Conservation (phyloP, 208 protist species). For the Crithidia bombi region DNA sequence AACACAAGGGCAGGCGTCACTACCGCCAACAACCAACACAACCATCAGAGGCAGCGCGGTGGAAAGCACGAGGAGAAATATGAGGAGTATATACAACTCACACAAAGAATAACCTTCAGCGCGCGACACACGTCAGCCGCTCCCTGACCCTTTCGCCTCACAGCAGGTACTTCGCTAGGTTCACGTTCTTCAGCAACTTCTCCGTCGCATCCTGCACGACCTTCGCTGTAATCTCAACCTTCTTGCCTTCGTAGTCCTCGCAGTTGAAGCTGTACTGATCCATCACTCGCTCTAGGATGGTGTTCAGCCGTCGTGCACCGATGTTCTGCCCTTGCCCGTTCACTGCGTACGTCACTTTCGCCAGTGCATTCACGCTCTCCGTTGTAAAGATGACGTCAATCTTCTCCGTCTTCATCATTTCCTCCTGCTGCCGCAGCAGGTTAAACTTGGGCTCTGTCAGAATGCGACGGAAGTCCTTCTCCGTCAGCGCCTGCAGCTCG, state of each 20-base stretch:
- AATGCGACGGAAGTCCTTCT: slow-evolving; percentile 96
- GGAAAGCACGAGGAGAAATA: too few relatives aligned
- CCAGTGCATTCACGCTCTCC: slow-evolving; percentile 91
- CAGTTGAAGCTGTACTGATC: slow-evolving; percentile 95
- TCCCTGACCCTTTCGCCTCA: too few relatives aligned
- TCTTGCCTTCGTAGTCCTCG: slow-evolving; percentile 83
- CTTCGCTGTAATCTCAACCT: slow-evolving; percentile 67
- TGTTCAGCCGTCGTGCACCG: slow-evolving; percentile 96
- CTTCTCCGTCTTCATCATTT: slow-evolving; percentile 94
- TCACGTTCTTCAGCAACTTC: slow-evolving; percentile 87
- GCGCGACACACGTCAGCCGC: too few relatives aligned
- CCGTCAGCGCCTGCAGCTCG: slow-evolving; percentile 95
- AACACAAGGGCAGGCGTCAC: too few relatives aligned
- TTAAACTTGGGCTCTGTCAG: slow-evolving; percentile 97
- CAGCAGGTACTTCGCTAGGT: slow-evolving; percentile 91
- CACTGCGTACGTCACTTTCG: slow-evolving; percentile 88
- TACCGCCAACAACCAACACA: too few relatives aligned
- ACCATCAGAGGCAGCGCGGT: too few relatives aligned
- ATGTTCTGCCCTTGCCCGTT: slow-evolving; percentile 97
- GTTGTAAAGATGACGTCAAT: slow-evolving; percentile 95
- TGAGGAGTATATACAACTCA: too few relatives aligned
- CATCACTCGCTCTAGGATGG: slow-evolving; percentile 95
- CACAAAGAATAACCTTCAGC: too few relatives aligned
- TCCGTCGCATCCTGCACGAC: slow-evolving; percentile 74
- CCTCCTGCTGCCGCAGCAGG: slow-evolving; percentile 92